Evolutionary conservation across 495 filamentous ascomycete species (phyloP), one percentile per base, ranked within the genome.

Genomic region (Penicillium lagena): DNA sequence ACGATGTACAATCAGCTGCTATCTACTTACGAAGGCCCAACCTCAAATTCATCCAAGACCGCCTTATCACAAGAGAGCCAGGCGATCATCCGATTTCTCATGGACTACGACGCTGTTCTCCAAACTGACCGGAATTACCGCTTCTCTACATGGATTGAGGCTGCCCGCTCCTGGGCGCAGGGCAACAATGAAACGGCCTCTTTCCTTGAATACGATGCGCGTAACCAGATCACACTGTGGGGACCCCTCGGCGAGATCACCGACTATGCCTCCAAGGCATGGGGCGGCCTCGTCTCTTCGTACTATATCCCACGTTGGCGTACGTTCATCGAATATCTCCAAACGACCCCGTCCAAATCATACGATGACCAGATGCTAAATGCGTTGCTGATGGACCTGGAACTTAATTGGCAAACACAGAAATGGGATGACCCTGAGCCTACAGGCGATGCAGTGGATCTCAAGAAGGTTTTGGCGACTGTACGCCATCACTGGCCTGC

Each of bases 161-260:
- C 61, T 0, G 73, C 75, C 10, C 62, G 66, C 12, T 42, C 68
- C 8, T 68, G 59, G 46, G 60, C 62, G 5, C 28, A 44, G 4
- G 45, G 40, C 7, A 54, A 68, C 42, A 27, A 46, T 2, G 52
- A 51, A 1, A 42, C 49, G 4, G 58, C 59, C 37, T 51, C 64
- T 12, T 76, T 69, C 48, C 61, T 67, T 42, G 73, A 75, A 44
- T 77, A 75, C 47, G 60, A 78, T 33, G 75, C 75, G 7, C 65
- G 70, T 36, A 77, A 78, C 44, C 73, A 78, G 45, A 66, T 78
- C 42, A 78, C 75, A 11, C 60, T 76, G 4, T 79, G 73, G 73
- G 76, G 76, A 0, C 75, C 74, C 1, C 51, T 49, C 2, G 71
- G 74, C 9, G 52, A 79, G 49, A 74, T 77, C 22, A 60, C 47